These are phyloP conservation scores for Neonectria sp. DNA, from an alignment of 2,329 filamentous ascomycete genomes.

Conservation along the genomic window DNA sequence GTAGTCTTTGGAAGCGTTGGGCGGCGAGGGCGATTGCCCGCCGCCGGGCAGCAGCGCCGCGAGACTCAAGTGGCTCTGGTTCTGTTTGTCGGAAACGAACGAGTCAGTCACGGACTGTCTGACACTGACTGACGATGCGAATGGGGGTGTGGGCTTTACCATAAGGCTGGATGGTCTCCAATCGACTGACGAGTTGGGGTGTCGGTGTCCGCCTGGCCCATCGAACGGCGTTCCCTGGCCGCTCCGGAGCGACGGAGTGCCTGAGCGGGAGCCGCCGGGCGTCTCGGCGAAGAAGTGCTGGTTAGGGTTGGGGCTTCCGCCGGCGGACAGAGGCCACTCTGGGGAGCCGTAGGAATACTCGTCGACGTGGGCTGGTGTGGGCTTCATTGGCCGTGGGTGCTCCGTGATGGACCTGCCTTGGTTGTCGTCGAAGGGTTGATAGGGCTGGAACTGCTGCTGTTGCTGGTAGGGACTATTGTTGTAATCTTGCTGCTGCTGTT, in stretches of 20 bases:
- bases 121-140: conserved; percentile 33
- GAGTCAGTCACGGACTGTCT: conserved; percentile 37
- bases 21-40: conserved; percentile 40
- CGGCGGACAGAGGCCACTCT: conserved; percentile 46
- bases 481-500: conserved; percentile 24
- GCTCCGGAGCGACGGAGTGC: conserved; percentile 46
- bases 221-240: conserved; percentile 45
- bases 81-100: conserved; percentile 47
- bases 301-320: conserved; percentile 41
- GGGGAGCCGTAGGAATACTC: conserved; percentile 41
- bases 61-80: conserved; percentile 60
- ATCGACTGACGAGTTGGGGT: conserved; percentile 47
- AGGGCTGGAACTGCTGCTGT: conserved; percentile 34
- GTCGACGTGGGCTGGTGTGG: conserved; percentile 39
- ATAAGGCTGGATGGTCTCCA: conserved; percentile 50
- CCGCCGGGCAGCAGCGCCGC: conserved; percentile 56
- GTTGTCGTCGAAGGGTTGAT: conserved; percentile 41
- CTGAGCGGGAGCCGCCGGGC: conserved; percentile 45
- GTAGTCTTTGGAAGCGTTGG: conserved; percentile 49
- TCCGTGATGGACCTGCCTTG: conserved; percentile 48
- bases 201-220: conserved; percentile 25
- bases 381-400: conserved; percentile 38
- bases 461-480: conserved; percentile 20
- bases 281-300: conserved; percentile 45
- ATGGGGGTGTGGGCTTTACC: conserved; percentile 36